Evolutionary conservation across 129 eudicot genomes (phyloP).

Genomic region (Sambucus nigra): DNA sequence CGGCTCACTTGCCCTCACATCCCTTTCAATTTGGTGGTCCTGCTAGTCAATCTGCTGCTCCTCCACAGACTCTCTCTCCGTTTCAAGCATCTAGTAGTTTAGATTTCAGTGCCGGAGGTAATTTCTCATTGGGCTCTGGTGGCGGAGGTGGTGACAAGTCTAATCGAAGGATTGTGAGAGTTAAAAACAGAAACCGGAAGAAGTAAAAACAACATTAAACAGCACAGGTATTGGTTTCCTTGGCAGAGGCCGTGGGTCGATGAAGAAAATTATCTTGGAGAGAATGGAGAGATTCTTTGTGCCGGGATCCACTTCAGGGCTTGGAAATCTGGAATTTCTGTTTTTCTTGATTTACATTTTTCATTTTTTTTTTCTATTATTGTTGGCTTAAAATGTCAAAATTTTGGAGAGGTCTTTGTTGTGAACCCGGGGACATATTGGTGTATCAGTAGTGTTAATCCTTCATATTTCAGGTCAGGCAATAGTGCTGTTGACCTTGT

Average conservation of each 20-base stretch:
- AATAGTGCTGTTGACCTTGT: background rate
- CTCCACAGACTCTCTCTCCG: slow-evolving; percentile 32
- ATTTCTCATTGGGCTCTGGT: slow-evolving; percentile 80
- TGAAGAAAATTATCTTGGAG: background rate
- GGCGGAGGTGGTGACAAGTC: slow-evolving; percentile 75
- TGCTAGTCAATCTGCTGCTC: slow-evolving; percentile 24
- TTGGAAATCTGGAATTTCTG: background rate
- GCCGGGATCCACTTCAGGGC: slow-evolving; percentile 9
- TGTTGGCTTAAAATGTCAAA: slow-evolving; percentile 7
- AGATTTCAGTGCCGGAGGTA: slow-evolving; percentile 59
- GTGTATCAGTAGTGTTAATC: slow-evolving; percentile 7
- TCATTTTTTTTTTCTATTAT: background rate
- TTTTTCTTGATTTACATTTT: background rate
- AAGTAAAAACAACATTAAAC: slow-evolving; percentile 19
- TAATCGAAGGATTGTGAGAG: slow-evolving; percentile 36
- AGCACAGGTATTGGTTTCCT: slow-evolving; percentile 1
- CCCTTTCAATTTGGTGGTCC: slow-evolving; percentile 73
- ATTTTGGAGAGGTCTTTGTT: slow-evolving; percentile 7
- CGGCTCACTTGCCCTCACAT: slow-evolving; percentile 24
- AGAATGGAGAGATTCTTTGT: background rate
- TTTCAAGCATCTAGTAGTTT: slow-evolving; percentile 59
- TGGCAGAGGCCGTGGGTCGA: background rate
- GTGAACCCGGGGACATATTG: background rate
- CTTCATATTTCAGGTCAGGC: slow-evolving; percentile 9
- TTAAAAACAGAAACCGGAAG: slow-evolving; percentile 36